These are phyloP conservation scores for Phytophthora uliginosa DNA, from an alignment of 352 stramenopile genomes.

Conservation along the genomic window DNA sequence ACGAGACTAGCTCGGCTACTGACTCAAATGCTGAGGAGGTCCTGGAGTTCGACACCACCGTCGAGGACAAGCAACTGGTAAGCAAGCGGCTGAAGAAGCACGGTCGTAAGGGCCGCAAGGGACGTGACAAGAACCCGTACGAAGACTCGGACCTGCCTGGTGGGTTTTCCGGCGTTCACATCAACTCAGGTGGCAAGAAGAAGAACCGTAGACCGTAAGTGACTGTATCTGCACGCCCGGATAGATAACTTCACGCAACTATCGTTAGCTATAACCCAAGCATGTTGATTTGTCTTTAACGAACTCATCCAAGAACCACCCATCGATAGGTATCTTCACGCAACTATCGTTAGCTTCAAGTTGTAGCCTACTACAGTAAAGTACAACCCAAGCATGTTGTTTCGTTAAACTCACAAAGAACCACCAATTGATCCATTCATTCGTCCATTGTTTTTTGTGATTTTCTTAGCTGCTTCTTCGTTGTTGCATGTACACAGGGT, in stretches of 20 bases:
- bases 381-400: background rate
- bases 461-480: conserved; percentile 46
- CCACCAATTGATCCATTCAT: conserved; percentile 38
- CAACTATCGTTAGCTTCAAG: background rate
- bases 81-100: conserved; percentile 94
- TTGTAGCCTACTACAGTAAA: too few species aligned
- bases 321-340: too few species aligned
- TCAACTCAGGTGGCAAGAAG: conserved; percentile 85
- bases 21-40: conserved; percentile 43
- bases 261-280: background rate
- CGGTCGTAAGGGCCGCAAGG: conserved; percentile 97
- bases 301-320: too few species aligned
- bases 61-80: conserved; percentile 72
- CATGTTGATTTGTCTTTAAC: background rate
- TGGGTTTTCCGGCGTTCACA: conserved; percentile 59
- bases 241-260: conserved; percentile 27
- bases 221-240: background rate
- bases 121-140: conserved; percentile 98
- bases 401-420: background rate
- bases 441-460: conserved; percentile 47
- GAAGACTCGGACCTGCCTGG: conserved; percentile 85
- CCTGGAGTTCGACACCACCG: conserved; percentile 78
- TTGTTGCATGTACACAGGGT: conserved; percentile 37
- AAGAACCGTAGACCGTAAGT: conserved; percentile 60
- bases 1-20: background rate